Percentiles rank a stretch among this genome's conserved stretches.
phyloP scores from a whole-genome alignment of 805 yeast species.

The Candida xyloterini region DNA sequence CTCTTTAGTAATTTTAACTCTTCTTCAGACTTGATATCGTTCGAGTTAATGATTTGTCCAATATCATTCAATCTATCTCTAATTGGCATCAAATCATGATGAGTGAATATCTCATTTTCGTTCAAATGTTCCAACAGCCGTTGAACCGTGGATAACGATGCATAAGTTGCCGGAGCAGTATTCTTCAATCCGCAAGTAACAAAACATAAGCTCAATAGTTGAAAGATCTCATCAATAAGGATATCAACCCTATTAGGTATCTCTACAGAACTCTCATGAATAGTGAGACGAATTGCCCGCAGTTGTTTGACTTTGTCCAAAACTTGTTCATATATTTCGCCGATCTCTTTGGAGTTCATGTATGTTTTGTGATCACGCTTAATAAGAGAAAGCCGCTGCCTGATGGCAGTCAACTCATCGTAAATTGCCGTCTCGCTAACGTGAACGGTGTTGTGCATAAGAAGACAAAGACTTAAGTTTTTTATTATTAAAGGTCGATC shows the following conservation, averaged over 20 bases:
- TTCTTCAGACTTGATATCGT: slow-evolving; percentile 43
- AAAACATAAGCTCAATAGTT: slow-evolving; percentile 78
- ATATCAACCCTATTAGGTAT: slow-evolving; percentile 60
- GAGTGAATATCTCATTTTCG: slow-evolving; percentile 79
- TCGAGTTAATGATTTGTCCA: slow-evolving; percentile 54
- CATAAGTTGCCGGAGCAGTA: slow-evolving; percentile 92
- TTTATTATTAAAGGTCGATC: not conserved
- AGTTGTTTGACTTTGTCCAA: slow-evolving; percentile 52
- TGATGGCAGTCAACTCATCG: slow-evolving; percentile 39
- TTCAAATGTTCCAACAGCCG: slow-evolving; percentile 77
- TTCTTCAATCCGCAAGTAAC: slow-evolving; percentile 89
- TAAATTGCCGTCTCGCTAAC: slow-evolving; percentile 34
- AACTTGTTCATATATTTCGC: slow-evolving; percentile 55
- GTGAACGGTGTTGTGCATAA: slow-evolving; percentile 30
- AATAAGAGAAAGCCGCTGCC: slow-evolving; percentile 42
- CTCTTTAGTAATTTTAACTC: slow-evolving; percentile 49
- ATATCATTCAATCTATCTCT: slow-evolving; percentile 71
- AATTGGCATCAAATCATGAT: slow-evolving; percentile 79
- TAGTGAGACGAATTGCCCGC: slow-evolving; percentile 45
- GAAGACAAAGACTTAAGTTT: slow-evolving; percentile 3
- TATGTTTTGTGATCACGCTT: slow-evolving; percentile 66
- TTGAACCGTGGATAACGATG: slow-evolving; percentile 82
- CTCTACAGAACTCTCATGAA: slow-evolving; percentile 3
- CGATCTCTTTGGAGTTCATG: slow-evolving; percentile 67
- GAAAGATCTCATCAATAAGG: slow-evolving; percentile 85